Evolutionary conservation across 2,329 filamentous ascomycete species (phyloP), one percentile per base, ranked within the genome.

Genomic region (Hypoxylon sp.): DNA sequence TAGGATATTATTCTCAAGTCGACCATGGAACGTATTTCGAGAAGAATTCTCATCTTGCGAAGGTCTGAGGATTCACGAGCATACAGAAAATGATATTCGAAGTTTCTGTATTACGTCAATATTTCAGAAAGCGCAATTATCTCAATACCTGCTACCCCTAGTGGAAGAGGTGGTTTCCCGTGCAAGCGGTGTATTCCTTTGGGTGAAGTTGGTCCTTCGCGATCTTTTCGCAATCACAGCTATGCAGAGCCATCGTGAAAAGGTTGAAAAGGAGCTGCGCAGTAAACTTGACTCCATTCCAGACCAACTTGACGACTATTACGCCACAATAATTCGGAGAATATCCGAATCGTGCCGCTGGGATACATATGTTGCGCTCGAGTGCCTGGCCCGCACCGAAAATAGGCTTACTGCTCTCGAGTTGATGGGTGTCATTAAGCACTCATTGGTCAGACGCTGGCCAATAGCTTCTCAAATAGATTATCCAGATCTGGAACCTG

Each of bases 141-240:
- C 49, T 23, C 13, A 36, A 4, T 21, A 19, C 11, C 14, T 52
- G 9, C 17, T 36, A 23, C n/a, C 36, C 10, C 5, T 55, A 19
- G 51, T 55, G 13, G 32, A 34, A 41, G 32, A 55, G 36, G 36
- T 55, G 5, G 51, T 55, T 19, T 21, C 36, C 25, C 34, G 34
- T 13, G 36, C 51, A 2, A 41, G 25, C 2, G 51, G 51, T n/a
- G 51, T 55, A 13, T 55, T 55, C n/a, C 51, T 55, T 17, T 55
- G 51, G 51, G 51, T 55, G 19, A 55, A 55, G 21, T 14, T 55
- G 23, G 51, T 55, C 5, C 23, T 38, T 36, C 14, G 36, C 7
- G 51, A 55, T 23, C 51, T 55, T 41, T 41, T 41, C 36, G 36
- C 36, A 41, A 41, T 41, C n/a, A 41, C 36, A 17, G 36, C 36